Percentiles rank a stretch among this genome's conserved stretches.
Evolutionary conservation across 2,329 filamentous ascomycete species (phyloP).

Genomic region (Diaporthe destruens): DNA sequence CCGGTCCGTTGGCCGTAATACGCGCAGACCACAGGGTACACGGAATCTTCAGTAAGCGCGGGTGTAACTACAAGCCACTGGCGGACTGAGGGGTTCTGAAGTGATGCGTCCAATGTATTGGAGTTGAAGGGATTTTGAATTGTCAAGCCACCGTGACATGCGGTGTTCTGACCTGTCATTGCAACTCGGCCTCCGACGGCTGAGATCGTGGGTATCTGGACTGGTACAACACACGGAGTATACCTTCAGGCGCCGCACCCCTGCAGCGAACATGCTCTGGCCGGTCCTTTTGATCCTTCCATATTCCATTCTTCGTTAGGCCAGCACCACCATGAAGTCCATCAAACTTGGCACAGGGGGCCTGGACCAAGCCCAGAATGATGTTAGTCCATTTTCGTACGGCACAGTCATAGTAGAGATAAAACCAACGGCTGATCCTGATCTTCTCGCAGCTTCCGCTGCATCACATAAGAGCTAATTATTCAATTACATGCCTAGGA

Average conservation of each 20-base stretch:
- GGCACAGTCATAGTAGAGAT: not conserved
- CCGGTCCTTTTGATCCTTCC: not conserved
- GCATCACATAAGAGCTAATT: not conserved
- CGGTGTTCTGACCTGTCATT: too few species aligned
- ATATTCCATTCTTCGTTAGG: not conserved
- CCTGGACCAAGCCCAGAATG: not conserved
- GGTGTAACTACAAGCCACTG: not conserved
- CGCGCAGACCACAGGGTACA: not conserved
- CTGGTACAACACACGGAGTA: not conserved
- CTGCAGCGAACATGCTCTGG: not conserved
- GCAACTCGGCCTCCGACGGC: not conserved
- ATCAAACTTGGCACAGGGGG: not conserved
- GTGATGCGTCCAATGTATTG: not conserved
- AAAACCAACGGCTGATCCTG: not conserved
- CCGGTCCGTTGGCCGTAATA: not conserved
- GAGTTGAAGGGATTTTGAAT: not conserved
- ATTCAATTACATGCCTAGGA: not conserved
- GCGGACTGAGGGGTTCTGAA: not conserved
- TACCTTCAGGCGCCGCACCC: too few species aligned
- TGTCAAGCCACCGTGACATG: not conserved
- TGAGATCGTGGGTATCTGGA: not conserved
- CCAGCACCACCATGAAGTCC: not conserved
- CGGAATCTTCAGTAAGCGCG: not conserved
- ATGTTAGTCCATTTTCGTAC: not conserved
- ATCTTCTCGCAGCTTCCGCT: too few species aligned